Base-by-base conservation (phyloP, 495 filamentous ascomycete genomes). In the Hyaloscypha hepaticicola region DNA sequence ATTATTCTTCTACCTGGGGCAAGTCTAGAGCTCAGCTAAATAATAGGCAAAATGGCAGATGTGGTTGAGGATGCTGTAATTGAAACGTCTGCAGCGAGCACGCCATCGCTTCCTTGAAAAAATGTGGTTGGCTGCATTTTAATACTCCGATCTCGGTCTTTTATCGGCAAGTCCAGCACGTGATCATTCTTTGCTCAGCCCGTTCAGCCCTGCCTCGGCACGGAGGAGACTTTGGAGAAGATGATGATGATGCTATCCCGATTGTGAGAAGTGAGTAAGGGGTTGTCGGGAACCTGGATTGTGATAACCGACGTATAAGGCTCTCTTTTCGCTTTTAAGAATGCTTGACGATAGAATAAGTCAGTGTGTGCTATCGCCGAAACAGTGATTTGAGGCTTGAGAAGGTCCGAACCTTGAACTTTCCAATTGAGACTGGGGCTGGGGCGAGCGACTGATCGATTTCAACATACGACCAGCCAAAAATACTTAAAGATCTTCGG, bases 1-100 rank as follows among this genome's bases (percentile, higher is more conserved):
- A 45, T 45, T 45, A 11, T 16, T 45, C 38, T 53, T 53, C 50
- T 53, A 26, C n/a, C 50, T 53, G 22, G 21, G 50, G 21, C 50
- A 53, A 53, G 50, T 16, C 25, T 53, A 53, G 50, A 53, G 12
- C 50, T 25, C 22, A 53, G 50, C 50, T 25, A 53, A 26, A 53
- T 53, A 45, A 45, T 11, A 0, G 31, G 31, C 2, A 3, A 0
- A 33, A 33, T 33, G 31, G 31, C 31, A 3, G 31, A 33, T 45
- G 38, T 45, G 38, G 38, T 45, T 45, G 38, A 45, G 38, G 14
- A 4, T 19, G 38, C 19, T 45, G 11, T 16, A 4, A 4, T 45
- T 16, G 11, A 16, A 45, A 45, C 1, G 7, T 14, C 38, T 45
- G 38, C 38, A 45, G 38, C 38, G 38, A 45, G 38, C 38, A 45